A percentile compares a stretch with the other conserved stretches of the same genome.
Evolutionary conservation across 2,329 filamentous ascomycete genomes (phyloP).

Genomic region (Arthrobotrys megalospora): DNA sequence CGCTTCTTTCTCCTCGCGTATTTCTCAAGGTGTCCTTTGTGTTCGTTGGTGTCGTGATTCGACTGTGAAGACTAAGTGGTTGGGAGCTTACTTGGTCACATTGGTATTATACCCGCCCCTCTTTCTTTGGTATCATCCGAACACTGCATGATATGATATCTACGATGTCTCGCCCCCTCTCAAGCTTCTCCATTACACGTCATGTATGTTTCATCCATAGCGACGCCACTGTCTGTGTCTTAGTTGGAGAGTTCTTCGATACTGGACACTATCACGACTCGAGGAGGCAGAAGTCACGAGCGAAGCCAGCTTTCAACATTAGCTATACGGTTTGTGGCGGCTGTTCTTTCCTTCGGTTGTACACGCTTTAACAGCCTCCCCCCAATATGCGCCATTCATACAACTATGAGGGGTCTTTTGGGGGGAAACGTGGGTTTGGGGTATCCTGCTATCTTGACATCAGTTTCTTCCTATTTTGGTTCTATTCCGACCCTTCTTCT

Average conservation of each 20-base stretch:
- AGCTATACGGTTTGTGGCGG: slow-evolving; percentile 43
- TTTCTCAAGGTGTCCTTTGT: slow-evolving; percentile 43
- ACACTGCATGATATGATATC: slow-evolving; percentile 57
- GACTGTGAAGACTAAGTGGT: slow-evolving; percentile 35
- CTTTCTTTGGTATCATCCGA: slow-evolving; percentile 59
- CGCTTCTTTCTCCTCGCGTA: slow-evolving; percentile 23
- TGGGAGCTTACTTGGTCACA: slow-evolving; percentile 45
- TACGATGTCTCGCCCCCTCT: slow-evolving; percentile 40
- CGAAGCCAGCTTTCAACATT: slow-evolving; percentile 52
- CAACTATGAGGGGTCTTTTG: slow-evolving; percentile 16
- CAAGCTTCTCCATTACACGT: slow-evolving; percentile 25
- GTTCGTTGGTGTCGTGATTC: slow-evolving; percentile 38
- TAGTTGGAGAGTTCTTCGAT: slow-evolving; percentile 28
- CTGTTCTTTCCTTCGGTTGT: slow-evolving; percentile 38
- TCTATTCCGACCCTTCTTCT: not conserved
- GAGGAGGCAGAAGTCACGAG: slow-evolving; percentile 31
- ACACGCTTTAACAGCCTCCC: slow-evolving; percentile 27
- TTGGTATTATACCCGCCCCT: slow-evolving; percentile 61
- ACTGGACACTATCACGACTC: slow-evolving; percentile 9
- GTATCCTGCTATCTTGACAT: slow-evolving; percentile 19
- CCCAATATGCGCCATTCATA: slow-evolving; percentile 10
- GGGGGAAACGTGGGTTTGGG: slow-evolving; percentile 13
- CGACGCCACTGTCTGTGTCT: slow-evolving; percentile 35
- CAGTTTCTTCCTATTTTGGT: slow-evolving; percentile 26
- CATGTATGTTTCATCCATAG: slow-evolving; percentile 50